phyloP scores from a whole-genome alignment of 768 basidiomycete genomes.

The Trametes cingulata region DNA sequence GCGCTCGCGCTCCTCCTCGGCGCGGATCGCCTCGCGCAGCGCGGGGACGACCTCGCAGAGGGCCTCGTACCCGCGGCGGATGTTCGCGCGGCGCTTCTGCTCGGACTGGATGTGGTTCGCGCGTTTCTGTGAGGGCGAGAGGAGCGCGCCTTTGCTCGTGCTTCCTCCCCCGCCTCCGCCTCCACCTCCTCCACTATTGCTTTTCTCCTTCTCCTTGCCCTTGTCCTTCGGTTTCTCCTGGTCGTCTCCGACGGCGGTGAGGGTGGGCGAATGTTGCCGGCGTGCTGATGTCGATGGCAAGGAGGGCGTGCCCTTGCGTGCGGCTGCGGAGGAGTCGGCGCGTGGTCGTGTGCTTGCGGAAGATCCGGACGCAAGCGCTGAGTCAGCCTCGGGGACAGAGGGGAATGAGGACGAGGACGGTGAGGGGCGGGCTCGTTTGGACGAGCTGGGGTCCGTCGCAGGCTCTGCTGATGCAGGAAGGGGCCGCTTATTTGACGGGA shows the following conservation, averaged over 20 bases:
- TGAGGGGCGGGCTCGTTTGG: slow-evolving; percentile 36
- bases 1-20: slow-evolving; percentile 59
- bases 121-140: slow-evolving; percentile 86
- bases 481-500: slow-evolving; percentile 18
- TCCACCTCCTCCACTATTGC: not conserved
- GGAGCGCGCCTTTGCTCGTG: slow-evolving; percentile 43
- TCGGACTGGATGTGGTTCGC: slow-evolving; percentile 93
- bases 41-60: slow-evolving; percentile 84
- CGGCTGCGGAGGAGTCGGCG: not conserved
- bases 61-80: slow-evolving; percentile 85
- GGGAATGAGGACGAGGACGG: slow-evolving; percentile 15
- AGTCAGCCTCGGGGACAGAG: slow-evolving; percentile 13
- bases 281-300: not conserved
- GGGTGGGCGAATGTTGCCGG: not conserved
- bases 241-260: not conserved
- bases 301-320: not conserved
- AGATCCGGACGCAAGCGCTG: slow-evolving; percentile 8
- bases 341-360: slow-evolving; percentile 9
- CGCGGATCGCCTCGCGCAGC: slow-evolving; percentile 74
- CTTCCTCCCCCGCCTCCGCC: slow-evolving; percentile 5
- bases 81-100: slow-evolving; percentile 91
- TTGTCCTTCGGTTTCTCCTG: not conserved
- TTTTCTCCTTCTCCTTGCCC: not conserved
- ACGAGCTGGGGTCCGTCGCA: slow-evolving; percentile 23
- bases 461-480: slow-evolving; percentile 24